These are phyloP conservation scores for Coriaria nepalensis DNA, from an alignment of 306 rosid species.

Conservation along the genomic window DNA sequence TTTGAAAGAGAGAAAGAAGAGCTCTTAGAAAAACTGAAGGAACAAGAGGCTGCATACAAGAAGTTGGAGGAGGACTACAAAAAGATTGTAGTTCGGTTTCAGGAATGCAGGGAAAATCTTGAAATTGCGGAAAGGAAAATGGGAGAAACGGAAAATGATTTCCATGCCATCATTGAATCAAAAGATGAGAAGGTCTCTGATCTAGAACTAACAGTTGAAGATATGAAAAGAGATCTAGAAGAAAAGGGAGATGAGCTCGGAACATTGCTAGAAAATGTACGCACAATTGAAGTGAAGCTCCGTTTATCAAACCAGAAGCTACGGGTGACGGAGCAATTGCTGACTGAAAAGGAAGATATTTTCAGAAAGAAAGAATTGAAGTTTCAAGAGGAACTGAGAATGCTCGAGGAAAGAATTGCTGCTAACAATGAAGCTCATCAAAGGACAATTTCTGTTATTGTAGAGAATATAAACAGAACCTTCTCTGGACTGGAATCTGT, in stretches of 20 bases:
- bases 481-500: slow-evolving; percentile 36
- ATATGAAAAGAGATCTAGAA: slow-evolving; percentile 64
- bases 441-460: slow-evolving; percentile 25
- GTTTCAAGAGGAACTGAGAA: slow-evolving; percentile 42
- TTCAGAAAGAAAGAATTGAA: slow-evolving; percentile 44
- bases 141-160: slow-evolving; percentile 34
- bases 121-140: slow-evolving; percentile 46
- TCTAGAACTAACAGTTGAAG: slow-evolving; percentile 51
- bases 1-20: slow-evolving; percentile 34
- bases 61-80: slow-evolving; percentile 45
- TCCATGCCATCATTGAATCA: slow-evolving; percentile 25
- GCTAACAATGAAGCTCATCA: slow-evolving; percentile 42
- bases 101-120: slow-evolving; percentile 38
- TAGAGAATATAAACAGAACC: slow-evolving; percentile 22
- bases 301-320: slow-evolving; percentile 97
- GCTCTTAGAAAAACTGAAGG: slow-evolving; percentile 35
- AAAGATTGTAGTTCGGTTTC: slow-evolving; percentile 31
- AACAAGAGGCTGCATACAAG: slow-evolving; percentile 38
- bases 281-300: slow-evolving; percentile 70
- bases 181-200: slow-evolving; percentile 45
- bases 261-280: slow-evolving; percentile 39
- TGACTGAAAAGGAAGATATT: slow-evolving; percentile 68
- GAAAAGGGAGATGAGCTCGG: slow-evolving; percentile 51
- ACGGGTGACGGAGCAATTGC: slow-evolving; percentile 78
- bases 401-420: slow-evolving; percentile 48